Evolutionary conservation across 1,284 basidiomycete species (phyloP).

Genomic region (Marasmius oreades): DNA sequence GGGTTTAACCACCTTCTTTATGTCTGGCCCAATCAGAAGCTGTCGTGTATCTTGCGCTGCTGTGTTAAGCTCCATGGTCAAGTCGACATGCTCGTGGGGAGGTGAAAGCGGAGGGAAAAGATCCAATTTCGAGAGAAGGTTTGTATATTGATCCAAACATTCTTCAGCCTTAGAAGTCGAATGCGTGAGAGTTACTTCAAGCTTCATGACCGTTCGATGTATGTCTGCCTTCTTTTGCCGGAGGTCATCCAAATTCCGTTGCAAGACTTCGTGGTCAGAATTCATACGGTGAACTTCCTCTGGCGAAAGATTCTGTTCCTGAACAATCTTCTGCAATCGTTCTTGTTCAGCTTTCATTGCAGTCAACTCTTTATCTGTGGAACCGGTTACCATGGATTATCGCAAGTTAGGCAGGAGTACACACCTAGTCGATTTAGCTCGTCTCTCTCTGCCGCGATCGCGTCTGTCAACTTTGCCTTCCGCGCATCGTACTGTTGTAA

Average conservation of each 20-base stretch:
- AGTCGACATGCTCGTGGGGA: slow-evolving; percentile 67
- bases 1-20: slow-evolving; percentile 68
- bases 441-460: slow-evolving; percentile 59
- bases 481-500: slow-evolving; percentile 60
- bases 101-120: slow-evolving; percentile 66
- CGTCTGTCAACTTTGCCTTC: slow-evolving; percentile 59
- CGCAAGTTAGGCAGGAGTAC: slow-evolving; percentile 8
- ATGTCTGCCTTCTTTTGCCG: slow-evolving; percentile 71
- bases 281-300: slow-evolving; percentile 88
- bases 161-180: slow-evolving; percentile 77
- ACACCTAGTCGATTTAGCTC: slow-evolving; percentile 54
- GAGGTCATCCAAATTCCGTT: slow-evolving; percentile 70
- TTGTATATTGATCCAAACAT: slow-evolving; percentile 71
- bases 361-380: slow-evolving; percentile 53
- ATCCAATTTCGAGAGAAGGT: slow-evolving; percentile 68
- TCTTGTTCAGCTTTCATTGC: slow-evolving; percentile 59
- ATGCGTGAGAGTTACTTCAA: slow-evolving; percentile 77
- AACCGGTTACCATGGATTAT: background rate
- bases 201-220: slow-evolving; percentile 62
- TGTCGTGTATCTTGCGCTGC: slow-evolving; percentile 64
- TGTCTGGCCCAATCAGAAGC: slow-evolving; percentile 60
- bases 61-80: slow-evolving; percentile 72
- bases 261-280: slow-evolving; percentile 73
- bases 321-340: slow-evolving; percentile 64
- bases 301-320: slow-evolving; percentile 78